These are phyloP conservation scores for Hanseniaspora hatyaiensis DNA, from an alignment of 805 yeast genomes.

Conservation along the genomic window DNA sequence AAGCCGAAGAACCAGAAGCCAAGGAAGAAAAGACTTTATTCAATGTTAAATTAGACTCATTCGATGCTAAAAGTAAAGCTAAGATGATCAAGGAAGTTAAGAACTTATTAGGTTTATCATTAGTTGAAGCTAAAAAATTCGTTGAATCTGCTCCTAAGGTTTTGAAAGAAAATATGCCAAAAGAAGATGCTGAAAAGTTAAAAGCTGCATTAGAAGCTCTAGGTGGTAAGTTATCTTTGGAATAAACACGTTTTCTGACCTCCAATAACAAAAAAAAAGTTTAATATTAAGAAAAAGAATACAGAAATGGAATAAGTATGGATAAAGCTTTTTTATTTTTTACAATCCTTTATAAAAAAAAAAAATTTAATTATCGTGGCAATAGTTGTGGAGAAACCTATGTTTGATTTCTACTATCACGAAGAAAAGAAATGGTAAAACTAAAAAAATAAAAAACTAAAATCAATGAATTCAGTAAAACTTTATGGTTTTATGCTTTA, in stretches of 20 bases:
- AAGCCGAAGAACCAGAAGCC: slow-evolving; percentile 62
- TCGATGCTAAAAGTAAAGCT: slow-evolving; percentile 91
- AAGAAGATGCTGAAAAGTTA: slow-evolving; percentile 96
- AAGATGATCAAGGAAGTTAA: slow-evolving; percentile 96
- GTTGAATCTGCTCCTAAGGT: slow-evolving; percentile 97
- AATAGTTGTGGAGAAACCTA: too few relatives aligned
- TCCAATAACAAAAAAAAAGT: neutral
- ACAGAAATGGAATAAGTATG: neutral
- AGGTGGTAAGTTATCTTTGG: slow-evolving; percentile 87
- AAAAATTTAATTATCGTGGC: too few relatives aligned
- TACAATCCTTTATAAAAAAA: neutral
- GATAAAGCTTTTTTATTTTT: neutral
- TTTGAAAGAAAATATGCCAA: slow-evolving; percentile 86
- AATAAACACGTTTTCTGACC: slow-evolving; percentile 35
- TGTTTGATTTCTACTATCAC: too few relatives aligned
- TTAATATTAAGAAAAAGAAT: neutral
- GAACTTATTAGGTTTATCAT: slow-evolving; percentile 74
- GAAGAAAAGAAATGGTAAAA: too few relatives aligned
- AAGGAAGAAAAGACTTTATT: slow-evolving; percentile 82
- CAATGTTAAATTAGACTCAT: slow-evolving; percentile 79
- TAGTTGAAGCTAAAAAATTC: slow-evolving; percentile 94
- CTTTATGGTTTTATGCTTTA: too few relatives aligned
- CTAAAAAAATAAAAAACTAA: too few relatives aligned
- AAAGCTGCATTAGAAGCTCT: slow-evolving; percentile 83
- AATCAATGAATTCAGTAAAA: too few relatives aligned